A percentile compares a stretch with the other conserved stretches of the same genome.
phyloP scores from a whole-genome alignment of 768 basidiomycete species.

The Jaapia argillacea region DNA sequence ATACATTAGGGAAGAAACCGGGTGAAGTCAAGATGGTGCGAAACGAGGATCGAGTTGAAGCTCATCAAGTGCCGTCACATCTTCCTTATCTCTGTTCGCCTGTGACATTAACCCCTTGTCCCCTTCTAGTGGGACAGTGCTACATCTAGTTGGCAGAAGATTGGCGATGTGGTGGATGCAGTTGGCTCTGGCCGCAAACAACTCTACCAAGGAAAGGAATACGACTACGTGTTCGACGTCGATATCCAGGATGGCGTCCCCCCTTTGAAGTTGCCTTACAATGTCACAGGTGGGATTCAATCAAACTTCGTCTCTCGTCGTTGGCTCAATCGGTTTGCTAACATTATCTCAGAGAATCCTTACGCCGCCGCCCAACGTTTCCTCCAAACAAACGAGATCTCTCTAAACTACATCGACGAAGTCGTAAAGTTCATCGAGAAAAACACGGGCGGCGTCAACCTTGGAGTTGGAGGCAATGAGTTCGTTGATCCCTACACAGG shows the following conservation, averaged over 20 bases:
- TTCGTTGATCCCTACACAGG: slow-evolving; percentile 91
- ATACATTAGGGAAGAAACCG: slow-evolving; percentile 66
- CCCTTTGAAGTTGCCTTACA: slow-evolving; percentile 90
- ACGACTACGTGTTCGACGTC: slow-evolving; percentile 99
- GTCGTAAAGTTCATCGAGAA: slow-evolving; percentile 91
- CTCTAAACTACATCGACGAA: slow-evolving; percentile 75
- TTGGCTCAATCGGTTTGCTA: neutral
- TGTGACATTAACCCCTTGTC: too few relatives aligned
- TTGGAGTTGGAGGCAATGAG: slow-evolving; percentile 47
- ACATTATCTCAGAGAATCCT: slow-evolving; percentile 70
- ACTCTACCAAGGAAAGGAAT: slow-evolving; percentile 89
- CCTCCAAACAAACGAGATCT: slow-evolving; percentile 74
- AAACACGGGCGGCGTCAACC: slow-evolving; percentile 70
- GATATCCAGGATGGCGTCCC: slow-evolving; percentile 91
- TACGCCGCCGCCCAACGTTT: slow-evolving; percentile 86
- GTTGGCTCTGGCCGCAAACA: slow-evolving; percentile 86
- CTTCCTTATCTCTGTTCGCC: neutral
- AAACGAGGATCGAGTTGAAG: slow-evolving; percentile 74
- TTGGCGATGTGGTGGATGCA: slow-evolving; percentile 94
- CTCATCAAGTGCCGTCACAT: slow-evolving; percentile 61
- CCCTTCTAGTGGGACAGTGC: slow-evolving; percentile 69
- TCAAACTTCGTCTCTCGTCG: neutral
- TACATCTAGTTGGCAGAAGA: slow-evolving; percentile 73
- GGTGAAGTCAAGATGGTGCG: slow-evolving; percentile 92
- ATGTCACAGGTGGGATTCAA: slow-evolving; percentile 56